These are phyloP conservation scores for Pseudogymnoascus sp. DNA, from an alignment of 2,329 filamentous ascomycete genomes.

Conservation along the genomic window DNA sequence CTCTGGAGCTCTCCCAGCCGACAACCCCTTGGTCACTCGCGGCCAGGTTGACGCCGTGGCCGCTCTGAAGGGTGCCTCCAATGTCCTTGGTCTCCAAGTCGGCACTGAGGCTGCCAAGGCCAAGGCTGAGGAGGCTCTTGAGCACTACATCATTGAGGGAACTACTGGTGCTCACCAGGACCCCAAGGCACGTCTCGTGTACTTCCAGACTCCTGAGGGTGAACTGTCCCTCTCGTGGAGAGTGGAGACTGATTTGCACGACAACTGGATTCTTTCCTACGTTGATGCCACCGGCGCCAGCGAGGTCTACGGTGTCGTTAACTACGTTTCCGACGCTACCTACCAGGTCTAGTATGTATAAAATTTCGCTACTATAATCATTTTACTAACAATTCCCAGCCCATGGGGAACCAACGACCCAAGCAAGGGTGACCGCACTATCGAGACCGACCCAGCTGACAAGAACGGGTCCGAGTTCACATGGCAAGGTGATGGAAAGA, in stretches of 20 bases:
- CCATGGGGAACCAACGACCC: constrained; percentile 51
- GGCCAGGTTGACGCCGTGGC: constrained; percentile 36
- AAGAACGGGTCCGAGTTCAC: constrained; percentile 41
- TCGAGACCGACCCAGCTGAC: constrained; percentile 44
- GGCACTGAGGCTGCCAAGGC: constrained; percentile 32
- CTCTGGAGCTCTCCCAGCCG: constrained; percentile 37
- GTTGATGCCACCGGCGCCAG: constrained; percentile 40
- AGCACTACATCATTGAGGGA: constrained; percentile 39
- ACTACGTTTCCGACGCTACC: constrained; percentile 49
- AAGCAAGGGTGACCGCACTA: constrained; percentile 37
- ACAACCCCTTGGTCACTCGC: constrained; percentile 34
- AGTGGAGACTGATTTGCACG: constrained; percentile 48
- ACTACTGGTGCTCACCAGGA: constrained; percentile 42
- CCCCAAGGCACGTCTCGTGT: constrained; percentile 48
- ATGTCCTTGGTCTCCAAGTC: constrained; percentile 15
- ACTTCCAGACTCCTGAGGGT: constrained; percentile 37
- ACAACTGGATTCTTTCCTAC: constrained; percentile 54
- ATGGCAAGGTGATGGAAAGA: constrained; percentile 44
- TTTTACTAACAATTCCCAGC: constrained; percentile 21
- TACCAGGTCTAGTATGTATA: constrained; percentile 44
- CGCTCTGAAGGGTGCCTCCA: constrained; percentile 31
- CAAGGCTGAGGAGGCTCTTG: constrained; percentile 31
- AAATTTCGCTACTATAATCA: constrained; percentile 9
- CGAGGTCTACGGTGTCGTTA: constrained; percentile 45
- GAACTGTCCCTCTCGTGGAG: constrained; percentile 48